phyloP scores from a whole-genome alignment of 2,329 filamentous ascomycete species.

The Polytolypa hystricis region DNA sequence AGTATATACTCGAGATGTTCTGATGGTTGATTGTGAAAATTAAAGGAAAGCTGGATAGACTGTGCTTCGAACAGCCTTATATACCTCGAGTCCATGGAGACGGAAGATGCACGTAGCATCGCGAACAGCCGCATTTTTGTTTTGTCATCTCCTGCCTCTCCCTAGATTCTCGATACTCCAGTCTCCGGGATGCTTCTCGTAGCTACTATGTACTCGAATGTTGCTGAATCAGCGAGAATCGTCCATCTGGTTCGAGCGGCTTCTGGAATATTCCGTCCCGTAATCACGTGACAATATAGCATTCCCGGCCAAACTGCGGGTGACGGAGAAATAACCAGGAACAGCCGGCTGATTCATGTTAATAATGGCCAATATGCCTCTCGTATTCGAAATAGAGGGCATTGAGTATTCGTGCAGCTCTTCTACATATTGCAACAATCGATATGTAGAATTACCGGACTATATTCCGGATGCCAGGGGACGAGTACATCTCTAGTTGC shows the following conservation, averaged over 20 bases:
- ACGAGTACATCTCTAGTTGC: slow-evolving; percentile 73
- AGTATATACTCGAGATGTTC: too few relatives aligned
- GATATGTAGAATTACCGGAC: slow-evolving; percentile 16
- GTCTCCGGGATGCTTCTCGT: neutral
- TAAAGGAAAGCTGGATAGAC: too few relatives aligned
- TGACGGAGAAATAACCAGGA: neutral
- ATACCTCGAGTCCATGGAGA: slow-evolving; percentile 4
- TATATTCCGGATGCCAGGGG: slow-evolving; percentile 70
- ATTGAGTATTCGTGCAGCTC: neutral
- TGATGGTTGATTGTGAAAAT: slow-evolving; percentile 14
- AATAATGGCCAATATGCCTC: too few relatives aligned
- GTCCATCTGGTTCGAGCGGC: neutral
- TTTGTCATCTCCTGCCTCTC: neutral
- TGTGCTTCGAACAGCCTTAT: slow-evolving; percentile 8
- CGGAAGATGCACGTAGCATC: slow-evolving; percentile 10
- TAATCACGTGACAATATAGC: neutral
- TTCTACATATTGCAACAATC: neutral
- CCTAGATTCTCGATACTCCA: neutral
- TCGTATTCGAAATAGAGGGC: too few relatives aligned
- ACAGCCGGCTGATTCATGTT: neutral
- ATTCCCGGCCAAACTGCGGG: neutral
- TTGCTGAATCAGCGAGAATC: neutral
- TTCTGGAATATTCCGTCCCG: neutral
- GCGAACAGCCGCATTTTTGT: too few relatives aligned
- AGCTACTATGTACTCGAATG: neutral